Base-by-base conservation (phyloP, 2,329 filamentous ascomycete genomes). In the Xylariaceae sp. region DNA sequence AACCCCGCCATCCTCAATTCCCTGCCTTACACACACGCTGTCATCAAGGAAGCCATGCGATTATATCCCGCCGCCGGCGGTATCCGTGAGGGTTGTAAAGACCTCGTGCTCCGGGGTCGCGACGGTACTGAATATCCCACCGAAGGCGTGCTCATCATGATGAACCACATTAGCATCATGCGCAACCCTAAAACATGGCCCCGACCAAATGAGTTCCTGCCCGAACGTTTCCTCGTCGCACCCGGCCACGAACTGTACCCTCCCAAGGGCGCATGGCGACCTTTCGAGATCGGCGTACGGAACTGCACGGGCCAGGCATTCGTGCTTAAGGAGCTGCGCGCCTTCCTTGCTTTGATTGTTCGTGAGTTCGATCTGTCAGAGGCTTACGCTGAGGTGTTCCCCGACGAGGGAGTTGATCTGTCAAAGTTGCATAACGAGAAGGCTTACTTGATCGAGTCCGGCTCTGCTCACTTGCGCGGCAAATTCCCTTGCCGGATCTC, bases 21-120 rank as follows among this genome's bases (percentile, higher is more conserved):
- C 22, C 67, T 82, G 14, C 66, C 69, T 1, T 81, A 78, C 56
- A 78, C 76, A 3, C 65, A 63, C 8, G 77, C 76, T 34, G 70
- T 79, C 17, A 70, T 79, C 49, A 77, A 79, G 53, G 79, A 83
- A 60, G 65, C 70, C 0, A 63, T 81, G 16, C 70, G 78, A 8
- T 57, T 81, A 25, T 77, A 74, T 51, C 76, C 76, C 1, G 70
- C 77, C 1, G 76, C 73, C 0, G 69, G 65, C 40, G 69, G 69
- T 3, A 67, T 72, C 29, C 68, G 76, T 22, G 49, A 48, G 12
- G 69, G 67, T 17, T 56, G 47, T 23, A 49, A 50, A 16, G 67
- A 68, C 36, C 57, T 69, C 43, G 67, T 69, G n/a, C 55, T 71
- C 40, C 67, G 62, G 37, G 65, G 75, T 22, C 67, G 60, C 2